These are phyloP conservation scores for Cystofilobasidium bisporidii DNA, from an alignment of 768 basidiomycete species.

Conservation along the genomic window DNA sequence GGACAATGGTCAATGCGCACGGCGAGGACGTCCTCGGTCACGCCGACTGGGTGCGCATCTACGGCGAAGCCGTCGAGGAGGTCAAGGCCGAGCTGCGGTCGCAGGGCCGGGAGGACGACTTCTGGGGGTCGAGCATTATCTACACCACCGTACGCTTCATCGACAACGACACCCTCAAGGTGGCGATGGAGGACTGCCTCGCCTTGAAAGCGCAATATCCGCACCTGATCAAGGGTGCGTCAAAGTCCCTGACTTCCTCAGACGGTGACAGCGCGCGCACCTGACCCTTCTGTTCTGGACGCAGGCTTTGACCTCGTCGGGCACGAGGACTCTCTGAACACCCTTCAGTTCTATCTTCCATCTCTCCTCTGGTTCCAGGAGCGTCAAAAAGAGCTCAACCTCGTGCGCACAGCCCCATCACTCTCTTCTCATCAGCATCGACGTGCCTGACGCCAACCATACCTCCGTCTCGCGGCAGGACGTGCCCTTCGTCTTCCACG, in stretches of 20 bases:
- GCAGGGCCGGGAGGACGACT: slow-evolving; percentile 52
- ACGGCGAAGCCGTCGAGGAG: slow-evolving; percentile 49
- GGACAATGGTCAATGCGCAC: slow-evolving; percentile 29
- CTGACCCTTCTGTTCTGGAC: not conserved
- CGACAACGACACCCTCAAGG: slow-evolving; percentile 51
- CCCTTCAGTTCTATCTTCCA: slow-evolving; percentile 47
- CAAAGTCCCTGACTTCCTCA: not conserved
- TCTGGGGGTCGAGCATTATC: slow-evolving; percentile 64
- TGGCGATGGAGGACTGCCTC: slow-evolving; percentile 66
- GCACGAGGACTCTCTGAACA: slow-evolving; percentile 48
- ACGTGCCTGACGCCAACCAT: too few species aligned
- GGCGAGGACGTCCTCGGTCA: slow-evolving; percentile 52
- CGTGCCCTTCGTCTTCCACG: slow-evolving; percentile 57
- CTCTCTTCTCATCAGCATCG: not conserved
- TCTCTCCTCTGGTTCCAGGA: slow-evolving; percentile 53
- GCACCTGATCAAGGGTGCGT: slow-evolving; percentile 56
- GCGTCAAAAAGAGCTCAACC: slow-evolving; percentile 49
- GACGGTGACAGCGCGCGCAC: too few species aligned
- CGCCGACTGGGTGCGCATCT: slow-evolving; percentile 51
- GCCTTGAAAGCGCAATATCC: slow-evolving; percentile 64
- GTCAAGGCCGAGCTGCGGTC: slow-evolving; percentile 49
- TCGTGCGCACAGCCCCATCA: slow-evolving; percentile 50
- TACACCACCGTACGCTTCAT: slow-evolving; percentile 56
- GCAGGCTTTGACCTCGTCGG: slow-evolving; percentile 75
- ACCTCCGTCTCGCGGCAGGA: not conserved